Evolutionary conservation across 2,329 filamentous ascomycete genomes (phyloP).

Genomic region (Talaromyces sp.): DNA sequence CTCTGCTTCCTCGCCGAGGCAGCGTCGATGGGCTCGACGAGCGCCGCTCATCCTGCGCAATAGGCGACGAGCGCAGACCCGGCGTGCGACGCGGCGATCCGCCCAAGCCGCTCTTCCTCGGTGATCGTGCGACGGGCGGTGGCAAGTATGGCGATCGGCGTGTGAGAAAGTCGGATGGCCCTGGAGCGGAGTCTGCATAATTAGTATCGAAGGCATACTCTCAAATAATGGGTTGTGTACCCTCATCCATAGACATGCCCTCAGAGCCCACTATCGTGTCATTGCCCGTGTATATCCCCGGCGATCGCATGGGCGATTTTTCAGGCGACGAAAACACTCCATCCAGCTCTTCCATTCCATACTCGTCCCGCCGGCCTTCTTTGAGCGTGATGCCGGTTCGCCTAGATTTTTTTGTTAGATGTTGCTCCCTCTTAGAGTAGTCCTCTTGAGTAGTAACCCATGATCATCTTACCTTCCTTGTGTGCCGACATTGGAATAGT

Average conservation of each 20-base stretch:
- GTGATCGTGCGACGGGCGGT: conserved; percentile 39
- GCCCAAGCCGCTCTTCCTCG: conserved; percentile 39
- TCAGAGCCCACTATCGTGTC: conserved; percentile 49
- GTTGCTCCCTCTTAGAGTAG: not conserved
- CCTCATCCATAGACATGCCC: conserved; percentile 60
- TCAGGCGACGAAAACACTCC: conserved; percentile 84
- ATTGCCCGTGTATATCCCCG: conserved; percentile 29
- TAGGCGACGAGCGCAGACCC: conserved; percentile 37
- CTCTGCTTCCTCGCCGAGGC: conserved; percentile 18
- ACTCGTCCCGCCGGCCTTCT: conserved; percentile 79
- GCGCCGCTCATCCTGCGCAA: conserved; percentile 25
- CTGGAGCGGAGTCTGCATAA: conserved; percentile 33
- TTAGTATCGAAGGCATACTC: too few species aligned
- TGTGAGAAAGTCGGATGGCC: conserved; percentile 36
- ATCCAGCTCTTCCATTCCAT: conserved; percentile 86
- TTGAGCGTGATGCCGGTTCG: conserved; percentile 83
- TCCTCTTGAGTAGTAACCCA: not conserved
- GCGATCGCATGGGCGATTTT: conserved; percentile 46
- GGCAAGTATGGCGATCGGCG: conserved; percentile 31
- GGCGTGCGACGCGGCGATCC: conserved; percentile 39
- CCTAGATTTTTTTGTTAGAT: conserved; percentile 41
- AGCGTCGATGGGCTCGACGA: conserved; percentile 36
- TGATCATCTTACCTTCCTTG: conserved; percentile 36
- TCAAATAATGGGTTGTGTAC: too few species aligned
- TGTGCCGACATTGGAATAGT: conserved; percentile 45